Conservation (phyloP, 2,329 filamentous ascomycete species). For the Alternaria infectoria region DNA sequence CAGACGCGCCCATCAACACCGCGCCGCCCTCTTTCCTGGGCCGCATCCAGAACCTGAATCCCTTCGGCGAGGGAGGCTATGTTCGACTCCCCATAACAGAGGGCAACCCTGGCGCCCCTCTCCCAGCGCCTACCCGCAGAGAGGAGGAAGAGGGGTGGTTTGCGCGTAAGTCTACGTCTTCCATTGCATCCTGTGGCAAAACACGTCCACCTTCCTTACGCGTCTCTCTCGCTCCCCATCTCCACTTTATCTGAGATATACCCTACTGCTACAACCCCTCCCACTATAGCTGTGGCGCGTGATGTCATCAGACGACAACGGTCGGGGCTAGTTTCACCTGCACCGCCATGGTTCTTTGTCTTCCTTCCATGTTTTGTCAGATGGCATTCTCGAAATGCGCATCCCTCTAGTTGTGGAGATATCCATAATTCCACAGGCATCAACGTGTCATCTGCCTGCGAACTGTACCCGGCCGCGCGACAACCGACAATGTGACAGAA, state of each 20-base stretch:
- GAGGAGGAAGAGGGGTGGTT: constrained; percentile 97
- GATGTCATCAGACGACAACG: constrained; percentile 33
- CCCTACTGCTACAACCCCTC: neutral
- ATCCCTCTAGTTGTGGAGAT: constrained; percentile 15
- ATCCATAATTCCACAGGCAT: constrained; percentile 9
- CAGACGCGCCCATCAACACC: constrained; percentile 77
- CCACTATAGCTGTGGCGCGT: constrained; percentile 28
- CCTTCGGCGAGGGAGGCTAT: constrained; percentile 85
- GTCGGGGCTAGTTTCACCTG: constrained; percentile 34
- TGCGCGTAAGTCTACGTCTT: constrained; percentile 74
- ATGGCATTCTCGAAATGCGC: constrained; percentile 31
- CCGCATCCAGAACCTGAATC: constrained; percentile 83
- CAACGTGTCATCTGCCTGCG: constrained; percentile 36
- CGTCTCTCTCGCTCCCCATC: constrained; percentile 12
- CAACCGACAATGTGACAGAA: constrained; percentile 36
- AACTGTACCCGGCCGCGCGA: constrained; percentile 34
- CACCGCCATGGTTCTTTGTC: constrained; percentile 23
- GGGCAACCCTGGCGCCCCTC: constrained; percentile 73
- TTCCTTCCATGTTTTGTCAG: constrained; percentile 12
- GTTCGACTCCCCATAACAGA: constrained; percentile 88
- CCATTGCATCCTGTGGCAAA: constrained; percentile 31
- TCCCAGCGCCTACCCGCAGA: constrained; percentile 81
- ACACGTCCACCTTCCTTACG: constrained; percentile 10
- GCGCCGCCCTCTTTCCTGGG: constrained; percentile 77
- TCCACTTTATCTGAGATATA: constrained; percentile 18